These are phyloP conservation scores for Aureoboletus auriporus DNA, from an alignment of 768 basidiomycete genomes.

Conservation along the genomic window DNA sequence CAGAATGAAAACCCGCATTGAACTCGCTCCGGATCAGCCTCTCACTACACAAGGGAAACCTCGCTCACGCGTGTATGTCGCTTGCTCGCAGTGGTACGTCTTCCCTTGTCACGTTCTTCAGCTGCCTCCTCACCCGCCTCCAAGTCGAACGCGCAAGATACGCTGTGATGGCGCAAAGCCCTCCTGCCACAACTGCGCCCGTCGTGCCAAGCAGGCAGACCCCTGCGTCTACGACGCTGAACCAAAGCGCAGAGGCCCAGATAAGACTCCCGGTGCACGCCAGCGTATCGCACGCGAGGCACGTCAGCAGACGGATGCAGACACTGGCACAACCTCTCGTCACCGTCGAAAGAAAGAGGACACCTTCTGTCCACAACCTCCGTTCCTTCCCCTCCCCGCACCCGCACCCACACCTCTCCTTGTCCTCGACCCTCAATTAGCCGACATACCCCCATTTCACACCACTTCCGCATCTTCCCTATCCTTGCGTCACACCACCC, in stretches of 20 bases:
- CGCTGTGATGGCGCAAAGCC: constrained; percentile 82
- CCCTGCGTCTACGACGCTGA: constrained; percentile 65
- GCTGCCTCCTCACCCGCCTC: background rate
- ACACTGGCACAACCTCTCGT: constrained; percentile 18
- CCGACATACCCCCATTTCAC: constrained; percentile 15
- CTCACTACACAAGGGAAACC: constrained; percentile 79
- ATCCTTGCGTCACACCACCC: constrained; percentile 1
- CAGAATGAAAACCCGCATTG: constrained; percentile 56
- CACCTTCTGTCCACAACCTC: background rate
- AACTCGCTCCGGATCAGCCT: constrained; percentile 71
- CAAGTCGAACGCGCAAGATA: constrained; percentile 72
- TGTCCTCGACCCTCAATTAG: constrained; percentile 25
- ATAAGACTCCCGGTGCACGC: constrained; percentile 75
- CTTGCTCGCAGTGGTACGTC: constrained; percentile 71
- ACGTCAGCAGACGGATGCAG: constrained; percentile 31
- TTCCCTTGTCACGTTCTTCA: background rate
- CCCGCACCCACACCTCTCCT: no score
- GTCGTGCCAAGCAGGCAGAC: constrained; percentile 38
- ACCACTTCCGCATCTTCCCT: background rate
- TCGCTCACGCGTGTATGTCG: constrained; percentile 71
- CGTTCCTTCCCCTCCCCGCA: constrained; percentile 3
- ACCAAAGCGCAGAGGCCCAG: constrained; percentile 79
- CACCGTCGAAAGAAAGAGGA: constrained; percentile 19
- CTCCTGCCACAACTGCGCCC: constrained; percentile 66
- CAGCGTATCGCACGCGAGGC: constrained; percentile 51